Percentiles rank a stretch among this genome's conserved stretches.
These are phyloP conservation scores for Aspergillus sergii DNA, from an alignment of 2,329 filamentous ascomycete genomes.

Conservation along the genomic window DNA sequence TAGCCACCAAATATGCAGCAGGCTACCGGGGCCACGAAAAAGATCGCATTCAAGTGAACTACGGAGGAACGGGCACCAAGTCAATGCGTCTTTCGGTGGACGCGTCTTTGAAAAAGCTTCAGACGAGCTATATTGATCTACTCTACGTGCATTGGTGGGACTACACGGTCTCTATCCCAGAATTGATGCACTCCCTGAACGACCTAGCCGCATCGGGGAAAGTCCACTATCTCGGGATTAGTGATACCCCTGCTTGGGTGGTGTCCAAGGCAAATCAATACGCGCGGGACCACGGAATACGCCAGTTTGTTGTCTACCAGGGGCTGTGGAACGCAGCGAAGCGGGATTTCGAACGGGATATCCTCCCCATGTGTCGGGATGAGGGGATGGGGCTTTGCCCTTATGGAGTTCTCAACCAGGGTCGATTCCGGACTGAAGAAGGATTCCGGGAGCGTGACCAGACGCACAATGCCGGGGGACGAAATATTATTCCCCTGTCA, in stretches of 20 bases:
- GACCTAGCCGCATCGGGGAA: constrained; percentile 62
- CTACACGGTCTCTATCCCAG: constrained; percentile 63
- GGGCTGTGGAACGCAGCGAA: constrained; percentile 64
- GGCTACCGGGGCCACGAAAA: background rate
- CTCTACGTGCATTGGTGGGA: constrained; percentile 58
- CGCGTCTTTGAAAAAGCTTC: constrained; percentile 31
- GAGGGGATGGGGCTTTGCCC: constrained; percentile 65
- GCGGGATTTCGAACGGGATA: constrained; percentile 69
- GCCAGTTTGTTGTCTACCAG: constrained; percentile 72
- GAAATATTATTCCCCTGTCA: constrained; percentile 18
- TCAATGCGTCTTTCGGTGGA: constrained; percentile 31
- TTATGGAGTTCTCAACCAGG: constrained; percentile 47
- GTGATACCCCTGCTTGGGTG: constrained; percentile 69
- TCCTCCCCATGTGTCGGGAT: constrained; percentile 65
- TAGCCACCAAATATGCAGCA: background rate
- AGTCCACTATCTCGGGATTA: constrained; percentile 68
- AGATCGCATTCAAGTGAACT: constrained; percentile 42
- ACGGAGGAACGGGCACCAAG: constrained; percentile 40
- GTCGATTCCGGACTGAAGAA: constrained; percentile 46
- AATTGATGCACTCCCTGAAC: constrained; percentile 70
- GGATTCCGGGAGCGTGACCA: constrained; percentile 28
- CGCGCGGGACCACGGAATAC: constrained; percentile 69
- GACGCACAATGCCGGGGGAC: constrained; percentile 19
- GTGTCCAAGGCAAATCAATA: constrained; percentile 56
- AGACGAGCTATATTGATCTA: constrained; percentile 41